Percentiles rank a stretch among this genome's conserved stretches.
Conservation (phyloP, 1,139 yeast species). For the Magnusiomyces sp. region DNA sequence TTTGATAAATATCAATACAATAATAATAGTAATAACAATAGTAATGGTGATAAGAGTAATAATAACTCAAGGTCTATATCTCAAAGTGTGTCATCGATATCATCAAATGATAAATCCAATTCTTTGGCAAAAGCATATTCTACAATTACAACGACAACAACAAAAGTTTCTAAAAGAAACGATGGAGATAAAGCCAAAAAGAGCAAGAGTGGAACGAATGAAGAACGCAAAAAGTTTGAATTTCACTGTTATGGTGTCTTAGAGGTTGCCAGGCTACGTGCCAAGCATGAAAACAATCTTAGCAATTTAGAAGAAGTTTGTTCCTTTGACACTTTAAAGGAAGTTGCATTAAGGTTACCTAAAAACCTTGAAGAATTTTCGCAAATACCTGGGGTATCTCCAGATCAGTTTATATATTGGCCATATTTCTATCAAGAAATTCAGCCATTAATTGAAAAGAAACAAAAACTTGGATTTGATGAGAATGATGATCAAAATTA, state of each 20-base stretch:
- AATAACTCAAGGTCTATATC: no score
- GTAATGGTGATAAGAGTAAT: no score
- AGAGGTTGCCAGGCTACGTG: constrained; percentile 11
- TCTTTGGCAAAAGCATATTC: neutral
- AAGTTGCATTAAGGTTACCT: constrained; percentile 14
- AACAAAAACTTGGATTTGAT: no score
- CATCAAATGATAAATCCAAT: neutral
- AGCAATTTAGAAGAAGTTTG: constrained; percentile 15
- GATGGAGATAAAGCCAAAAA: neutral
- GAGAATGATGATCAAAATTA: no score
- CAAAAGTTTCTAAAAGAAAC: neutral
- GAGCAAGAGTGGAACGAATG: no score
- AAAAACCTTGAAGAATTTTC: constrained; percentile 13
- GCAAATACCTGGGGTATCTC: constrained; percentile 14
- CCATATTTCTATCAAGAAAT: no score
- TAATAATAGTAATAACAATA: no score
- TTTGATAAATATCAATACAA: neutral
- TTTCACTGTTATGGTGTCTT: constrained; percentile 16
- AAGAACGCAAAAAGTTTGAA: constrained; percentile 7
- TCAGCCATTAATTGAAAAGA: no score
- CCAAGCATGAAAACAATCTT: constrained; percentile 9
- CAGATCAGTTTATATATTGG: neutral
- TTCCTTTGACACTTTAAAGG: constrained; percentile 16
- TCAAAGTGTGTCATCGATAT: no score
- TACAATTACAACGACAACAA: neutral